A percentile compares a stretch with the other conserved stretches of the same genome.
phyloP scores from a whole-genome alignment of 371 early-diverging fungal species.

The Circinella umbellata region DNA sequence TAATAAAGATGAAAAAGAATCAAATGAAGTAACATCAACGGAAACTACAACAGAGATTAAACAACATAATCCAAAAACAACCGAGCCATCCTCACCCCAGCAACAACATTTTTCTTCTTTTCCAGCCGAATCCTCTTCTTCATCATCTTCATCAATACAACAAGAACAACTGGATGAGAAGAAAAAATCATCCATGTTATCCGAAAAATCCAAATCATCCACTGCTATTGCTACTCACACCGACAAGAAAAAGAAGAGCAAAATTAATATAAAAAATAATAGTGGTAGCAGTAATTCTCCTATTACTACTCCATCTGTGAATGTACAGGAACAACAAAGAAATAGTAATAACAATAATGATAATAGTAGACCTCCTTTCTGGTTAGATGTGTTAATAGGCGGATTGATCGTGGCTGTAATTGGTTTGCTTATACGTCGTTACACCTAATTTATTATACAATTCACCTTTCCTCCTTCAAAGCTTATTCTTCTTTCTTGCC shows the following conservation, averaged over 20 bases:
- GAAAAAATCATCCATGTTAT: constrained; percentile 3
- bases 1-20: not conserved
- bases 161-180: not conserved
- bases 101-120: too few relatives aligned
- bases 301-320: too few relatives aligned
- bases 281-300: constrained; percentile 9
- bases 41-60: too few relatives aligned
- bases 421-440: constrained; percentile 15
- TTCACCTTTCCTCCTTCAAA: too few relatives aligned
- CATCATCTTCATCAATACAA: not conserved
- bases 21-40: constrained; percentile 1
- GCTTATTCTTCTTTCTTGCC: not conserved
- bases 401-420: constrained; percentile 34
- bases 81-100: too few relatives aligned
- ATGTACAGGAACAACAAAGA: too few relatives aligned
- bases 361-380: constrained; percentile 35
- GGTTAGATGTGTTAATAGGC: constrained; percentile 56
- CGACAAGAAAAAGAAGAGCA: not conserved
- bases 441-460: not conserved
- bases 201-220: not conserved
- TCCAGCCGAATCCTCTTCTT: too few relatives aligned
- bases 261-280: not conserved
- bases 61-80: not conserved
- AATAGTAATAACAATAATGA: too few relatives aligned
- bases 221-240: too few relatives aligned